These are phyloP conservation scores for Parietaria judaica DNA, from an alignment of 306 rosid species.

Conservation along the genomic window DNA sequence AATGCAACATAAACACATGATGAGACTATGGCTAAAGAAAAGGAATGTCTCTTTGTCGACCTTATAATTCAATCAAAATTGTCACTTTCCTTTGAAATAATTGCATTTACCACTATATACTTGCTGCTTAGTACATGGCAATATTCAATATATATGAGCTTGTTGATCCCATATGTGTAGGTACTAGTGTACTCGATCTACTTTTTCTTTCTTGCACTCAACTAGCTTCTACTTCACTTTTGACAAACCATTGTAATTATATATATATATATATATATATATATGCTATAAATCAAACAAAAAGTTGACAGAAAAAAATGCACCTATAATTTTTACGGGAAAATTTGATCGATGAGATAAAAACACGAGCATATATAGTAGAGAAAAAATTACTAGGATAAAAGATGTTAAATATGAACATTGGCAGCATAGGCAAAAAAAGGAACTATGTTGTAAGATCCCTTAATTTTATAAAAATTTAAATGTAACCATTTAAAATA, in stretches of 20 bases:
- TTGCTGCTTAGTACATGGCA: neutral
- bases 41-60: slow-evolving; percentile 12
- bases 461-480: no score
- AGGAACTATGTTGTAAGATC: no score
- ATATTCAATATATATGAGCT: neutral
- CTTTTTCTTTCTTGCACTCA: slow-evolving; percentile 11
- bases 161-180: neutral
- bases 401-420: no score
- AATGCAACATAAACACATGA: neutral
- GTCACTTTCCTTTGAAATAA: slow-evolving; percentile 3
- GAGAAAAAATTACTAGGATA: no score
- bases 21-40: neutral
- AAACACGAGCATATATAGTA: no score
- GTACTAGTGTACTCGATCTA: neutral
- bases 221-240: neutral
- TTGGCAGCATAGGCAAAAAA: no score
- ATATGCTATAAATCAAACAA: neutral
- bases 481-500: no score
- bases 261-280: neutral
- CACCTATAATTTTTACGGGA: neutral
- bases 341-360: neutral
- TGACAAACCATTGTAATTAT: neutral
- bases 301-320: neutral
- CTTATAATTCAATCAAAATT: slow-evolving; percentile 9
- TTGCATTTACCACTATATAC: neutral